Conservation (phyloP, 2,329 filamentous ascomycete genomes). For the Botrytis fragariae region DNA sequence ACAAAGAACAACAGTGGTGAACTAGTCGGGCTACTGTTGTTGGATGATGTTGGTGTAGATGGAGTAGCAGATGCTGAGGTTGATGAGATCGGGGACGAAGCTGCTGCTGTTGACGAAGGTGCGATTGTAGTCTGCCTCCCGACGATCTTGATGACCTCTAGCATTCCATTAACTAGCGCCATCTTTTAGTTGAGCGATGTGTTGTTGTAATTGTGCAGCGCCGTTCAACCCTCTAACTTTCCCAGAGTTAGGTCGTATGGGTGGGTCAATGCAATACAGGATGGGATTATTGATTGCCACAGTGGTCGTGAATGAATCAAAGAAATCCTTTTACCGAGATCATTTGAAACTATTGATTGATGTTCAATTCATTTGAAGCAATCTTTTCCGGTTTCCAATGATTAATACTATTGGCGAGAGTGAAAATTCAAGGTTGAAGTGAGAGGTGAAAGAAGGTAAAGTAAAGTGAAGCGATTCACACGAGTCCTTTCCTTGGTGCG, state of each 20-base stretch:
- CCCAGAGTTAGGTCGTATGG: background rate
- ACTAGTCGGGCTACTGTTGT: conserved; percentile 51
- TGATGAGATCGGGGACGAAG: conserved; percentile 15
- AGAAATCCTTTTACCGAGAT: background rate
- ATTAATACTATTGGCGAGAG: background rate
- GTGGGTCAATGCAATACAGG: background rate
- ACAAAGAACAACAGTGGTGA: conserved; percentile 89
- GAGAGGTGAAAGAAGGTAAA: background rate
- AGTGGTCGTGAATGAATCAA: conserved; percentile 14
- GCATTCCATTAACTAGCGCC: conserved; percentile 32
- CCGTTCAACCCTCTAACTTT: background rate
- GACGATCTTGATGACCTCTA: conserved; percentile 32
- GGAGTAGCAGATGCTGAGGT: conserved; percentile 20
- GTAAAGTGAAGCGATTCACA: conserved; percentile 1
- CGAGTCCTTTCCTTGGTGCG: background rate
- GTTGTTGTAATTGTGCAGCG: background rate
- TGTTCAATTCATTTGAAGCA: background rate
- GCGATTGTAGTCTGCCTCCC: conserved; percentile 25
- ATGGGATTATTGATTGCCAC: conserved; percentile 8
- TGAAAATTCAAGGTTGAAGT: background rate
- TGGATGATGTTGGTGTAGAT: conserved; percentile 26
- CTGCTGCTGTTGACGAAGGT: conserved; percentile 5
- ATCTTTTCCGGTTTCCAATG: background rate
- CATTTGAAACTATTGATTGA: conserved; percentile 9
- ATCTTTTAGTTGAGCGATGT: conserved; percentile 25